Evolutionary conservation across 441 rosid species (phyloP), one percentile per base, ranked within the genome.

Genomic region (Aleurites moluccanus): DNA sequence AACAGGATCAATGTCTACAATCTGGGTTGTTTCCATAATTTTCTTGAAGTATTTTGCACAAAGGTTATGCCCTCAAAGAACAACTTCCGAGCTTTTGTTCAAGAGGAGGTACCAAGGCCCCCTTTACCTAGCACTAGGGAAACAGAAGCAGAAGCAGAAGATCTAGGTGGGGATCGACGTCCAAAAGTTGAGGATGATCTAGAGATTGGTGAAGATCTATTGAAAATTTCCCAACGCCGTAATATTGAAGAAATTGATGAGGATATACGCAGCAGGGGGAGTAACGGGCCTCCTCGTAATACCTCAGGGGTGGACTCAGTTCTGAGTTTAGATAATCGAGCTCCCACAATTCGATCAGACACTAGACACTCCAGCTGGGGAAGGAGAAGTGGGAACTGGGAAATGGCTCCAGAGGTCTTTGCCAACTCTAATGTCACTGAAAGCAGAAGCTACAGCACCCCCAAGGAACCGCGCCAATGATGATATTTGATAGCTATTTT

Each of bases 111-210:
- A n/a, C 82, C 83, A 0, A 88, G 84, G 81, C 81, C 81, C 69
- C 64, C 88, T 64, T 75, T 90, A 77, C 90, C 83, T 49, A 80
- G 56, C 20, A 80, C 86, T 7, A 85, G 85, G 77, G 90, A 84
- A 80, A 69, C 86, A 73, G 85, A 85, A 44, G 79, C 74, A 15
- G 90, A 85, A 75, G 95, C 56, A 52, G 56, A 52, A 56, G 25
- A 83, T 65, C 30, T 49, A 4, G 73, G 80, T 10, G 92, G 81
- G 69, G 90, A 90, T 78, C 88, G 80, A 50, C 95, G 97, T 49
- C 75, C 87, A 18, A 95, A 95, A 88, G 97, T 93, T 28, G 91
- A 93, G 77, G 97, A 93, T 47, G 96, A 90, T 83, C 79, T 89
- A 74, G 98, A 86, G 50, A 92, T 90, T 21, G 88, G 91, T 25